Percentiles rank a stretch among this genome's conserved stretches.
Conservation (phyloP, 345 rosid species). For the Cardamine occulta region DNA sequence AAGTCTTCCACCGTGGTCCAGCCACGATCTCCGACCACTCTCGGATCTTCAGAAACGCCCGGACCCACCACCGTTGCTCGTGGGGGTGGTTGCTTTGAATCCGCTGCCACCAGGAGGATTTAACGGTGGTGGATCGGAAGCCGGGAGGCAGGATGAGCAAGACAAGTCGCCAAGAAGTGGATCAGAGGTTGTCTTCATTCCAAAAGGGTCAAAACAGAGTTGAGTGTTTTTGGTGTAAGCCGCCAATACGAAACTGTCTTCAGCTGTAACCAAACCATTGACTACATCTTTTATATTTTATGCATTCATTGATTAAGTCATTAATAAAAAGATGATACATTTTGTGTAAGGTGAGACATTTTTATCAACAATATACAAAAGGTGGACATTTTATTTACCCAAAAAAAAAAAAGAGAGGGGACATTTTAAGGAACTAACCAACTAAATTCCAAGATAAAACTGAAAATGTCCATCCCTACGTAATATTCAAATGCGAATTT, state of each 20-base stretch:
- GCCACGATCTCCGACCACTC: slow-evolving; percentile 93
- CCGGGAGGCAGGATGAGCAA: slow-evolving; percentile 57
- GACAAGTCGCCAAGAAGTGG: slow-evolving; percentile 36
- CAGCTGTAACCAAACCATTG: slow-evolving; percentile 26
- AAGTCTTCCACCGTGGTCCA: slow-evolving; percentile 90
- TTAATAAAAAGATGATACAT: neutral
- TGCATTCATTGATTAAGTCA: slow-evolving; percentile 10
- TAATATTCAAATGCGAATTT: neutral
- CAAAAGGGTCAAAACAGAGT: slow-evolving; percentile 26
- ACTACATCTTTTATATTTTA: neutral
- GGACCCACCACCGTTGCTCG: slow-evolving; percentile 54
- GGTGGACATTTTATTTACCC: no score
- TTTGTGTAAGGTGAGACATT: neutral
- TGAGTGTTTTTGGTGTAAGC: neutral
- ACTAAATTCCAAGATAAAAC: no score
- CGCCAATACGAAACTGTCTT: neutral
- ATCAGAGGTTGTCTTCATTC: slow-evolving; percentile 36
- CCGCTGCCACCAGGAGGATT: slow-evolving; percentile 61
- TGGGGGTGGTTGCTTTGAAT: slow-evolving; percentile 37
- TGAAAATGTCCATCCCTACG: neutral
- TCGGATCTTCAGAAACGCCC: slow-evolving; percentile 58
- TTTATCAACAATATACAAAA: no score
- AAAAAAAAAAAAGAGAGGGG: no score
- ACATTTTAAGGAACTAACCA: neutral
- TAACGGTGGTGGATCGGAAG: slow-evolving; percentile 40